Conservation (phyloP, 768 basidiomycete genomes). For the Lactarius deliciosus region DNA sequence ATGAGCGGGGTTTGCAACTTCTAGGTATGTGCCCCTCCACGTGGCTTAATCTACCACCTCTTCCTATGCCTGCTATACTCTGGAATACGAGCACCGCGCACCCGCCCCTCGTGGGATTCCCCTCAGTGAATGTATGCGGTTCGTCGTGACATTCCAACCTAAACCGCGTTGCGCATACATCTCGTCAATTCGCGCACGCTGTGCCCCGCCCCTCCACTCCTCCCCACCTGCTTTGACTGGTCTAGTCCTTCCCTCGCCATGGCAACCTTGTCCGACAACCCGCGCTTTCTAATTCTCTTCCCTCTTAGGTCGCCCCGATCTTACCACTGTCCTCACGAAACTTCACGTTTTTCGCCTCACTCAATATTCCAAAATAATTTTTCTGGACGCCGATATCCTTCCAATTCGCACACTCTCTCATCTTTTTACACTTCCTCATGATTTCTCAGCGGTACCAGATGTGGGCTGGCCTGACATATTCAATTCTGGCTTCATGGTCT, state of each 20-base stretch:
- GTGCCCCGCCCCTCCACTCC: neutral
- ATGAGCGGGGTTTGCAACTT: constrained; percentile 64
- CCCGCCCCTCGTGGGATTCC: neutral
- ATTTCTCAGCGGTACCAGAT: constrained; percentile 93
- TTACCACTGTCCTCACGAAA: constrained; percentile 92
- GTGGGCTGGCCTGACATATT: constrained; percentile 99
- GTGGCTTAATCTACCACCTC: neutral
- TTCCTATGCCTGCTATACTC: constrained; percentile 6
- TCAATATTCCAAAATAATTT: constrained; percentile 83
- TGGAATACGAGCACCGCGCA: neutral
- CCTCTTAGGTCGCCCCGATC: constrained; percentile 83
- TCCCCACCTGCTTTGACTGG: neutral
- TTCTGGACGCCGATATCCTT: constrained; percentile 90
- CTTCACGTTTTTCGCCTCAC: constrained; percentile 92
- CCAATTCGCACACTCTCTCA: constrained; percentile 87
- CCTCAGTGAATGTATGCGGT: neutral
- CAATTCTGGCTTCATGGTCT: constrained; percentile 94
- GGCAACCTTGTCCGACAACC: neutral
- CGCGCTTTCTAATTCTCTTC: neutral
- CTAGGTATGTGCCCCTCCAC: constrained; percentile 62
- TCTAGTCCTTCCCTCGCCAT: neutral
- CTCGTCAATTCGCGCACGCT: neutral
- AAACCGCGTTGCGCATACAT: neutral
- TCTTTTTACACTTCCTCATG: constrained; percentile 79
- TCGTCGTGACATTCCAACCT: neutral